A percentile compares a stretch with the other conserved stretches of the same genome.
Conservation (phyloP, 2,329 filamentous ascomycete species). For the Alternaria viburni region DNA sequence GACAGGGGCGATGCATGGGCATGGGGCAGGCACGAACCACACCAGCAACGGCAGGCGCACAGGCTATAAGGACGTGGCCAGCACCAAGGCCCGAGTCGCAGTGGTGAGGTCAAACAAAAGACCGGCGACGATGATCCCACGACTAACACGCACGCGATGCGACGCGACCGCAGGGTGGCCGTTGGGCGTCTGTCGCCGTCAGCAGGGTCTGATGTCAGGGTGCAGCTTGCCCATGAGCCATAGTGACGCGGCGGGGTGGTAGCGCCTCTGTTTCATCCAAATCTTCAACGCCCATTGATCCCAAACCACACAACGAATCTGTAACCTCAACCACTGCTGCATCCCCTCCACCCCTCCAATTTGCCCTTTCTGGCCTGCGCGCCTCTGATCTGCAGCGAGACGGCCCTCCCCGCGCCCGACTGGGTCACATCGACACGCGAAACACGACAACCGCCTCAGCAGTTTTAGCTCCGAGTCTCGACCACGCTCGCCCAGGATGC, state of each 20-base stretch:
- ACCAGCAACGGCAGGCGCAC: neutral
- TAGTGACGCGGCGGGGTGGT: slow-evolving; percentile 9
- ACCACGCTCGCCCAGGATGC: slow-evolving; percentile 64
- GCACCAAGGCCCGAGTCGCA: neutral
- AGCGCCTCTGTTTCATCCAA: slow-evolving; percentile 14
- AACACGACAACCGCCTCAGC: neutral
- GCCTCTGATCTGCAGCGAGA: slow-evolving; percentile 12
- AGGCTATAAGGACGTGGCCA: slow-evolving; percentile 1
- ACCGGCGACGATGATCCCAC: neutral
- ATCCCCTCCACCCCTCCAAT: slow-evolving; percentile 9
- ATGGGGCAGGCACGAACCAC: neutral
- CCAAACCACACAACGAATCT: slow-evolving; percentile 12
- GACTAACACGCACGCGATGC: neutral
- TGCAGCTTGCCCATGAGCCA: slow-evolving; percentile 9
- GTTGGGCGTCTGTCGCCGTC: neutral
- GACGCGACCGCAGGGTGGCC: neutral
- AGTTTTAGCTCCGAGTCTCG: neutral
- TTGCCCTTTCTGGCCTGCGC: neutral
- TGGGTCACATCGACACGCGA: slow-evolving; percentile 3
- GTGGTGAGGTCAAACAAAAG: neutral
- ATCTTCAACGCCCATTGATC: slow-evolving; percentile 26
- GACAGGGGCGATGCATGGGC: slow-evolving; percentile 34
- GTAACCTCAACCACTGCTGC: slow-evolving; percentile 5
- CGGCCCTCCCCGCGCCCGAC: neutral
- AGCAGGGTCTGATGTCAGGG: slow-evolving; percentile 8